phyloP scores from a whole-genome alignment of 345 rosid species.

The Citrus unshiu region DNA sequence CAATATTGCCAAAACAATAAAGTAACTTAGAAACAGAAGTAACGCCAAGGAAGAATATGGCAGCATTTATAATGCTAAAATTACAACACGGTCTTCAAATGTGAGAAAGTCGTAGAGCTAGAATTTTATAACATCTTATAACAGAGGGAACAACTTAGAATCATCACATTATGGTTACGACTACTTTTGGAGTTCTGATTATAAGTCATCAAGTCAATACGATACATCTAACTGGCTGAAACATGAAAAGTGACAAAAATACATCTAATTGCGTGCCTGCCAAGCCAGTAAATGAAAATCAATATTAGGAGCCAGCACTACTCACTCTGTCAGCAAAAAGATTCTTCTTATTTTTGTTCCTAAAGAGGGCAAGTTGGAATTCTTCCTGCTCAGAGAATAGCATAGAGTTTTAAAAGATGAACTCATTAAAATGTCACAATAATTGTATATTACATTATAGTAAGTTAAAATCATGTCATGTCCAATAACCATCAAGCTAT shows the following conservation, averaged over 20 bases:
- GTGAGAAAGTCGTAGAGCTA: not conserved
- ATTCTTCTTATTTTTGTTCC: conserved; percentile 62
- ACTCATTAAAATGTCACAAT: not conserved
- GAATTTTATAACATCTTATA: too few species aligned
- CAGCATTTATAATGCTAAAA: not conserved
- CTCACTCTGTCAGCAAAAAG: conserved; percentile 90
- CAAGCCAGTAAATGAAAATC: not conserved
- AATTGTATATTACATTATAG: not conserved
- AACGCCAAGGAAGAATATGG: not conserved
- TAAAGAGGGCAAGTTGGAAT: conserved; percentile 86
- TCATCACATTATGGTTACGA: not conserved
- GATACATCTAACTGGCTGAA: not conserved
- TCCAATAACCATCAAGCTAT: not conserved
- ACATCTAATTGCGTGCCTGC: not conserved
- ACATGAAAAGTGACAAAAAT: not conserved
- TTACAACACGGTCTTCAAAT: not conserved
- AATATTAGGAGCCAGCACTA: not conserved
- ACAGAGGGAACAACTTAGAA: not conserved
- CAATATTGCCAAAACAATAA: not conserved
- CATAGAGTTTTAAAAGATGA: not conserved
- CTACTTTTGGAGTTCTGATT: not conserved
- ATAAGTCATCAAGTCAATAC: too few species aligned
- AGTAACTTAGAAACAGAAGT: conserved; percentile 3
- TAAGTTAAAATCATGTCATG: not conserved
- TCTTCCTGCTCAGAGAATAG: conserved; percentile 59